Conservation (phyloP, 1,284 basidiomycete genomes). For the Termitomyces sp. region DNA sequence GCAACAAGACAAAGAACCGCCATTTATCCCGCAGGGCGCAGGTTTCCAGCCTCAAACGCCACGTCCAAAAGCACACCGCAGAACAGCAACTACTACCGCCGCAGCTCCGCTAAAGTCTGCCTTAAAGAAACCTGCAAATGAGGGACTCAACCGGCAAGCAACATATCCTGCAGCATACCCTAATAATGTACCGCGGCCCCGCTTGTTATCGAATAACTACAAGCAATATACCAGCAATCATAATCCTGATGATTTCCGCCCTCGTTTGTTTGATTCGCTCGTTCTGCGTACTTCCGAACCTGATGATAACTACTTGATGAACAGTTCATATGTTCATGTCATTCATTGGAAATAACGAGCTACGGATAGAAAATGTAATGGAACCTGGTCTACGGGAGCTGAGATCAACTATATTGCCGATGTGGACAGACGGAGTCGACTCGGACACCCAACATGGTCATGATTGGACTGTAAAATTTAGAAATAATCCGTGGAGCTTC, state of each 20-base stretch:
- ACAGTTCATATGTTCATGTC: conserved; percentile 55
- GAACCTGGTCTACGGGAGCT: conserved; percentile 38
- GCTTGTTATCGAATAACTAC: conserved; percentile 25
- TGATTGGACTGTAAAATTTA: conserved; percentile 39
- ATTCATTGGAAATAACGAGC: conserved; percentile 44
- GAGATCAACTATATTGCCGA: conserved; percentile 30
- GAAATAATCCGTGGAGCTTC: conserved; percentile 42
- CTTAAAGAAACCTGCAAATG: conserved; percentile 41
- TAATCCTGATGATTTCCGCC: conserved; percentile 20
- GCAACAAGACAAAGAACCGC: conserved; percentile 13
- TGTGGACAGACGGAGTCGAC: conserved; percentile 42
- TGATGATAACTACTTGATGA: conserved; percentile 11
- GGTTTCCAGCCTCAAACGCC: conserved; percentile 7
- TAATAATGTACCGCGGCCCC: conserved; percentile 20
- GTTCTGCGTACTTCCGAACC: conserved; percentile 1
- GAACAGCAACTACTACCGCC: conserved; percentile 16
- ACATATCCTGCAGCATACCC: conserved; percentile 14
- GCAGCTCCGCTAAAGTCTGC: conserved; percentile 47
- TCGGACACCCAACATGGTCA: conserved; percentile 29
- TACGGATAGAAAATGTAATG: conserved; percentile 40
- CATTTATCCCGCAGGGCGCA: conserved; percentile 16
- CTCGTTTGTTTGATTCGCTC: conserved; percentile 17
- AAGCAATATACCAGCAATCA: conserved; percentile 12
- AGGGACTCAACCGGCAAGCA: conserved; percentile 14
- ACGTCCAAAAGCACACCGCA: conserved; percentile 21